Percentiles rank a stretch among this genome's conserved stretches.
These are phyloP conservation scores for Cutaneotrichosporon curvatum DNA, from an alignment of 1,284 basidiomycete species.

Conservation along the genomic window DNA sequence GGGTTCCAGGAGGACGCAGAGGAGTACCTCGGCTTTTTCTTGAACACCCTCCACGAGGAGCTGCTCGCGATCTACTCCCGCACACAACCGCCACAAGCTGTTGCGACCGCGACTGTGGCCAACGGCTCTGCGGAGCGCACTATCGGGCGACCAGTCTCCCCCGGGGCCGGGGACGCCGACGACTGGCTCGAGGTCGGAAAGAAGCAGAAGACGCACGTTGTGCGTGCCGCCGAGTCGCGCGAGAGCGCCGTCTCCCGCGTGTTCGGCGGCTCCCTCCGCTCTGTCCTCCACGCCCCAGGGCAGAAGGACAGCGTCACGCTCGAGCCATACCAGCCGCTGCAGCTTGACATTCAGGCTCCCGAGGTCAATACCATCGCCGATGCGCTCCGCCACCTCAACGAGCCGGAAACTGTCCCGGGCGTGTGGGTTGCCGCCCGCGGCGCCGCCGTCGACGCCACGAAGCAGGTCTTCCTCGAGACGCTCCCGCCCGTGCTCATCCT, in stretches of 20 bases:
- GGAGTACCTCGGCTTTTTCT: conserved; percentile 95
- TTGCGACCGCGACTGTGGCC: conserved; percentile 15
- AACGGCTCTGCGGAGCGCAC: conserved; percentile 32
- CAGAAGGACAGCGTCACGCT: conserved; percentile 78
- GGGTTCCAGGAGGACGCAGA: conserved; percentile 98
- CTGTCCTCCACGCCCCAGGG: conserved; percentile 71
- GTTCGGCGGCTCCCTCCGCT: conserved; percentile 91
- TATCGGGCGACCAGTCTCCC: conserved; percentile 42
- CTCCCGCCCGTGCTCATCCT: conserved; percentile 81
- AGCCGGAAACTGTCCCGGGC: conserved; percentile 74
- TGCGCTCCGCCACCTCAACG: conserved; percentile 69
- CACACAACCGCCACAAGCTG: conserved; percentile 26
- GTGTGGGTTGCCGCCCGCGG: conserved; percentile 56
- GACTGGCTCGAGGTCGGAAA: conserved; percentile 90
- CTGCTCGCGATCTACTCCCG: conserved; percentile 57
- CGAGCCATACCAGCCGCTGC: conserved; percentile 85
- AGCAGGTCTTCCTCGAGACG: conserved; percentile 78
- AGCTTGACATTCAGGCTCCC: conserved; percentile 82
- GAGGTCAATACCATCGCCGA: conserved; percentile 73
- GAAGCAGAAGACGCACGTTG: conserved; percentile 75
- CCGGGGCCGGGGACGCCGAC: conserved; percentile 33
- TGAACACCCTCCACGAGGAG: conserved; percentile 94
- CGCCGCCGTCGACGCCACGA: conserved; percentile 68
- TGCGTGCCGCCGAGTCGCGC: conserved; percentile 66
- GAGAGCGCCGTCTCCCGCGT: conserved; percentile 86